Evolutionary conservation across 1,284 basidiomycete species (phyloP).

Genomic region (Erythrobasidium hasegawianum): DNA sequence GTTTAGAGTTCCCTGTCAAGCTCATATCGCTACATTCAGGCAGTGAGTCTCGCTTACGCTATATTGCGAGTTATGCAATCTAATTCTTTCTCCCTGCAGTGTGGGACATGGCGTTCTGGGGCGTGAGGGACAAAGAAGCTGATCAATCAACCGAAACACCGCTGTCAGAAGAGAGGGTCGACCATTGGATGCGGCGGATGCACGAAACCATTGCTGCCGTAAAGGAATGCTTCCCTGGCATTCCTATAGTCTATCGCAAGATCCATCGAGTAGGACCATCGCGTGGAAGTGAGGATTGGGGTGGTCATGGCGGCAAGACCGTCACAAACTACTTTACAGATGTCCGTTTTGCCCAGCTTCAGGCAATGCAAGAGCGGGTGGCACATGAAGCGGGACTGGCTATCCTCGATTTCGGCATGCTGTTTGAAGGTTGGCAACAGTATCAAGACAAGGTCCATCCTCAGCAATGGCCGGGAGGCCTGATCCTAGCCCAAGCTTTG

Average conservation of each 20-base stretch:
- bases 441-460: slow-evolving; percentile 16
- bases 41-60: no score
- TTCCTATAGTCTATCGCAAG: slow-evolving; percentile 42
- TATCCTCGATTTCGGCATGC: slow-evolving; percentile 43
- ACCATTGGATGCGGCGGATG: slow-evolving; percentile 43
- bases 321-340: slow-evolving; percentile 46
- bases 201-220: slow-evolving; percentile 36
- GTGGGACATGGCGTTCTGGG: slow-evolving; percentile 46
- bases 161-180: slow-evolving; percentile 38
- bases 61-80: no score
- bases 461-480: slow-evolving; percentile 3
- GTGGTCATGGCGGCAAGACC: background rate
- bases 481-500: slow-evolving; percentile 3
- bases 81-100: slow-evolving; percentile 3
- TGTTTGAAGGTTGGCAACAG: slow-evolving; percentile 45
- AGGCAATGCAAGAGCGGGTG: slow-evolving; percentile 43
- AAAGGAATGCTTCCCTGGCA: slow-evolving; percentile 39
- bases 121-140: slow-evolving; percentile 26
- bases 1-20: slow-evolving; percentile 39
- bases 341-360: slow-evolving; percentile 43
- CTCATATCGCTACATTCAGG: slow-evolving; percentile 44
- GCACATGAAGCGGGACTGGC: slow-evolving; percentile 38
- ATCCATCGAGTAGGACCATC: slow-evolving; percentile 40
- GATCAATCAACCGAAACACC: slow-evolving; percentile 41
- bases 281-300: slow-evolving; percentile 35